Evolutionary conservation across 2,329 filamentous ascomycete species (phyloP).

Genomic region (Penicillium sp.): DNA sequence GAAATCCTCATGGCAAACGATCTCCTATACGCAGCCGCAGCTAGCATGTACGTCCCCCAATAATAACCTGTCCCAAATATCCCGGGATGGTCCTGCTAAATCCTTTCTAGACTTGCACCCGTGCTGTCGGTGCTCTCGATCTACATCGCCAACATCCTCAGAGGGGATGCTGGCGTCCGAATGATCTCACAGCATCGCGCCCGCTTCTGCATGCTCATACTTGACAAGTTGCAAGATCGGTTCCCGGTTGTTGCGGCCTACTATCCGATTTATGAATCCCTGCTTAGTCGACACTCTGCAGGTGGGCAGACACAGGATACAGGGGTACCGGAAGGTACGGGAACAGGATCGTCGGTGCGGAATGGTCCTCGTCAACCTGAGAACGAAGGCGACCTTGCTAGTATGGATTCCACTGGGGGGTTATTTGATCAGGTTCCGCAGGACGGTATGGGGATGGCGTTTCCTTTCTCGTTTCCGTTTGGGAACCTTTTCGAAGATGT

Average conservation of each 20-base stretch:
- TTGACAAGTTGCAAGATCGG: conserved; percentile 19
- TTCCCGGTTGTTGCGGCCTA: conserved; percentile 17
- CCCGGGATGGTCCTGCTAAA: neutral
- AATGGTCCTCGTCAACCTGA: neutral
- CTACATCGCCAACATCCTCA: conserved; percentile 17
- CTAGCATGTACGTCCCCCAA: conserved; percentile 3
- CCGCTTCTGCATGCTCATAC: conserved; percentile 22
- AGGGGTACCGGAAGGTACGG: neutral
- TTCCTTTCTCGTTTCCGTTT: conserved; percentile 13
- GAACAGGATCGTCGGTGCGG: neutral
- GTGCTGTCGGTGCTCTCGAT: conserved; percentile 13
- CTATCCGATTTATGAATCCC: conserved; percentile 12
- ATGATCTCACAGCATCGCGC: conserved; percentile 24
- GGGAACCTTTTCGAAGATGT: conserved; percentile 13
- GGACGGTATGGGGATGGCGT: conserved; percentile 1
- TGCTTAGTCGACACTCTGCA: conserved; percentile 1
- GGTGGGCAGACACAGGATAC: neutral
- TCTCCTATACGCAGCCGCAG: conserved; percentile 9
- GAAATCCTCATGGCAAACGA: conserved; percentile 20
- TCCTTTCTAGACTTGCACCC: conserved; percentile 8
- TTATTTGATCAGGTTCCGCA: conserved; percentile 9
- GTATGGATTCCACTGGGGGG: neutral
- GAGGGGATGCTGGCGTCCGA: conserved; percentile 7
- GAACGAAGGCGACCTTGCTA: neutral
- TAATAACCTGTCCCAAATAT: neutral